These are phyloP conservation scores for Pleurotus citrinopileatus DNA, from an alignment of 768 basidiomycete genomes.

Conservation along the genomic window DNA sequence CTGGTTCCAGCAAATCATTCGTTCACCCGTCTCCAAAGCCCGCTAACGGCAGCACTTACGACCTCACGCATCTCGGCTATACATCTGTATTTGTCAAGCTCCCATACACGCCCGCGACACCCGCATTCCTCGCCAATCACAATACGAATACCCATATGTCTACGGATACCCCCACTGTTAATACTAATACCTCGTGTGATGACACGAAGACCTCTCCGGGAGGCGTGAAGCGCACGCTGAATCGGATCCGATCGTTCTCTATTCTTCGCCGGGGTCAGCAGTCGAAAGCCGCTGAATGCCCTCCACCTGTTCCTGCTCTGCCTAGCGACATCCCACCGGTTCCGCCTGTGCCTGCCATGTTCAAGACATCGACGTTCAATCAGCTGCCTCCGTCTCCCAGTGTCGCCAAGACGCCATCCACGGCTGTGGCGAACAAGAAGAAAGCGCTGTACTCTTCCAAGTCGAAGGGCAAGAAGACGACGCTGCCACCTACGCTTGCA, in stretches of 20 bases:
- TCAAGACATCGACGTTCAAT: slow-evolving; percentile 14
- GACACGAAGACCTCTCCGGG: slow-evolving; percentile 9
- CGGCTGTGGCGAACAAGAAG: slow-evolving; percentile 47
- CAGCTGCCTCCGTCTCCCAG: slow-evolving; percentile 17
- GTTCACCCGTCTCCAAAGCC: slow-evolving; percentile 48
- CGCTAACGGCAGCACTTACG: slow-evolving; percentile 24
- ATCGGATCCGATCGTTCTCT: slow-evolving; percentile 51
- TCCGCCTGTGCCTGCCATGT: slow-evolving; percentile 16
- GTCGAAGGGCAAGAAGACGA: not conserved
- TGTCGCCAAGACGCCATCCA: slow-evolving; percentile 19
- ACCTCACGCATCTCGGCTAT: slow-evolving; percentile 63
- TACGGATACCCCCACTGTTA: slow-evolving; percentile 18
- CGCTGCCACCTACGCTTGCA: slow-evolving; percentile 50
- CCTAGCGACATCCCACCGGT: slow-evolving; percentile 20
- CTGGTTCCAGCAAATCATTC: not conserved
- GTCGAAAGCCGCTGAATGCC: slow-evolving; percentile 34
- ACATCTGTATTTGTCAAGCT: slow-evolving; percentile 63
- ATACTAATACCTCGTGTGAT: slow-evolving; percentile 18
- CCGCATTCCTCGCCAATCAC: slow-evolving; percentile 26
- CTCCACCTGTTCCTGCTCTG: slow-evolving; percentile 20
- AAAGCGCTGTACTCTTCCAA: slow-evolving; percentile 34
- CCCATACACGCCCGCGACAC: slow-evolving; percentile 47
- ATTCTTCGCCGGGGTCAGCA: slow-evolving; percentile 27
- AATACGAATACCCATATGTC: slow-evolving; percentile 12
- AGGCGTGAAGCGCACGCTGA: slow-evolving; percentile 25